A percentile compares a stretch with the other conserved stretches of the same genome.
Conservation (phyloP, 768 basidiomycete genomes). For the Mrakia gelida region DNA sequence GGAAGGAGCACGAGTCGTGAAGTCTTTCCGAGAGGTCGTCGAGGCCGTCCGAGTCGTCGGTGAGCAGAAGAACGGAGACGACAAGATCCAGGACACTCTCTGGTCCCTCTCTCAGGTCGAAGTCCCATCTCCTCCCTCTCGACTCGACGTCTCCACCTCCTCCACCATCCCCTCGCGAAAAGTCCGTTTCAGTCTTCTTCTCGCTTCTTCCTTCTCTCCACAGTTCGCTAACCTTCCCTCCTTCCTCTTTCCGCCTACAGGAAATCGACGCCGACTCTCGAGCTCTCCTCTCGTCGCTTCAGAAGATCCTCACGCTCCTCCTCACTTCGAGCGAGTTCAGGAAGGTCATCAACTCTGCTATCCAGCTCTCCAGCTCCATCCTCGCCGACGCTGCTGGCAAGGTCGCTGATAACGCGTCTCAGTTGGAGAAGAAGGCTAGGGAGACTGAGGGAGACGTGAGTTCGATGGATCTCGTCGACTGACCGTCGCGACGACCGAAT, state of each 20-base stretch:
- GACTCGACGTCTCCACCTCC: neutral
- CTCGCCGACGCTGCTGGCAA: conserved; percentile 46
- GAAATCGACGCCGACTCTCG: conserved; percentile 43
- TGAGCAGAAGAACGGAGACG: conserved; percentile 44
- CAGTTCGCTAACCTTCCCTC: too few species aligned
- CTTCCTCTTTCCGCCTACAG: conserved; percentile 1
- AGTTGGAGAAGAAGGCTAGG: conserved; percentile 35
- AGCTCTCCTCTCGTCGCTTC: conserved; percentile 41
- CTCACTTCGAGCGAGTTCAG: conserved; percentile 45
- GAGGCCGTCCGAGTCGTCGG: conserved; percentile 42
- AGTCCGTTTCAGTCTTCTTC: neutral
- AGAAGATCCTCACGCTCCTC: conserved; percentile 44
- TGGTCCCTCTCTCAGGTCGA: conserved; percentile 23
- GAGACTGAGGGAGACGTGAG: conserved; percentile 20
- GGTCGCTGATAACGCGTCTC: conserved; percentile 42
- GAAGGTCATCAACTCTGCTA: conserved; percentile 42
- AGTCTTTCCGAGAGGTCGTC: conserved; percentile 42
- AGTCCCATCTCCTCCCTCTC: neutral
- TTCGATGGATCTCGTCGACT: neutral
- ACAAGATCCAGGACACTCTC: conserved; percentile 31
- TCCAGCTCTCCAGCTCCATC: conserved; percentile 45
- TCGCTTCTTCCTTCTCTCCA: too few species aligned
- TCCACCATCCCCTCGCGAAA: neutral
- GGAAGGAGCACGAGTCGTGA: conserved; percentile 43
- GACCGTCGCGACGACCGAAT: too few species aligned